A percentile compares a stretch with the other conserved stretches of the same genome.
These are phyloP conservation scores for Candida lessepsii DNA, from an alignment of 805 yeast species.

Conservation along the genomic window DNA sequence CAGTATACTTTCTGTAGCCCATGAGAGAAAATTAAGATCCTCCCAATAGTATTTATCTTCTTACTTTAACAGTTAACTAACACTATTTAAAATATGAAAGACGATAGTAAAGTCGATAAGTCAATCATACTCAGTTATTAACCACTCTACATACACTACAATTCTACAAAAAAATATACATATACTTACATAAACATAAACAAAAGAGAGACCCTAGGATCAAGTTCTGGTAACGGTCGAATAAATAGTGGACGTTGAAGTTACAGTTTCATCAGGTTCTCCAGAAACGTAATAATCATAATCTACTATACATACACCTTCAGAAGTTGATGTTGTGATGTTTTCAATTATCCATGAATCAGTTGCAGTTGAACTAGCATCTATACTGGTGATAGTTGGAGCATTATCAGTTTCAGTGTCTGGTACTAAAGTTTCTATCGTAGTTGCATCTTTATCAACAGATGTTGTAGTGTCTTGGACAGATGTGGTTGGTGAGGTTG, in stretches of 20 bases:
- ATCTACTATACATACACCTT: slow-evolving; percentile 35
- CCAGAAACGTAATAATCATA: slow-evolving; percentile 35
- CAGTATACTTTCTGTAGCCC: no score
- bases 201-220: slow-evolving; percentile 11
- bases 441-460: slow-evolving; percentile 13
- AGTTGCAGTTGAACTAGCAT: slow-evolving; percentile 25
- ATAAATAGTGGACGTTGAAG: slow-evolving; percentile 37
- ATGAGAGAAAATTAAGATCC: no score
- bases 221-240: slow-evolving; percentile 30
- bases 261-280: slow-evolving; percentile 32
- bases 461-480: slow-evolving; percentile 6
- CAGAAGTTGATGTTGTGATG: slow-evolving; percentile 28
- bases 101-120: no score
- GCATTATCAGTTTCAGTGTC: slow-evolving; percentile 12
- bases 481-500: not conserved
- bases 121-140: no score
- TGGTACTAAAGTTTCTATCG: slow-evolving; percentile 12
- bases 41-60: no score
- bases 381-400: slow-evolving; percentile 29
- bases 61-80: no score
- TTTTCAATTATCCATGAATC: slow-evolving; percentile 35
- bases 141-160: no score
- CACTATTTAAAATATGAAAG: no score
- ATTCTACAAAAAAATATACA: not conserved
- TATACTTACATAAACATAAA: slow-evolving; percentile 6